Evolutionary conservation across 208 protist species (phyloP).

Genomic region (Leishmania amazonensis): DNA sequence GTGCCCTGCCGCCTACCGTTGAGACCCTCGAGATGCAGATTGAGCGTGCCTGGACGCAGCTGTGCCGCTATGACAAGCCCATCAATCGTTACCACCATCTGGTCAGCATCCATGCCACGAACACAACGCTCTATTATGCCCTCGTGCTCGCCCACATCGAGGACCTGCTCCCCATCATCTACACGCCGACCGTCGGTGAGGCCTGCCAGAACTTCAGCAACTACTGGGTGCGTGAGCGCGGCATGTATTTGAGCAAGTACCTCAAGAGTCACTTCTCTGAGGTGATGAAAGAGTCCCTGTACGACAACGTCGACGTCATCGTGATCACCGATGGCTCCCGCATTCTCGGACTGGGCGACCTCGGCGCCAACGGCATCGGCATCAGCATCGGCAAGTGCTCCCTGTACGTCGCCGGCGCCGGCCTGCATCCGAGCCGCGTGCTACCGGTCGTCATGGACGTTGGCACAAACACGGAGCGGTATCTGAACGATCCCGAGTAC

Average conservation of each 20-base stretch:
- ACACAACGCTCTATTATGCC: slow-evolving; percentile 85
- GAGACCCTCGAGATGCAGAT: slow-evolving; percentile 87
- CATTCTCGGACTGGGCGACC: slow-evolving; percentile 95
- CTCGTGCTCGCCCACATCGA: slow-evolving; percentile 73
- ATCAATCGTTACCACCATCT: slow-evolving; percentile 88
- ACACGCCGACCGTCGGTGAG: slow-evolving; percentile 93
- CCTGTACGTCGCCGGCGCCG: slow-evolving; percentile 92
- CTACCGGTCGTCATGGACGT: slow-evolving; percentile 92
- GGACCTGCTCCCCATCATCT: slow-evolving; percentile 83
- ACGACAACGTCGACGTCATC: slow-evolving; percentile 88
- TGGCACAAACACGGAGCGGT: slow-evolving; percentile 90
- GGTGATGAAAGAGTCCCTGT: slow-evolving; percentile 81
- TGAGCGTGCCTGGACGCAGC: slow-evolving; percentile 63
- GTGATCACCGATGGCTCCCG: slow-evolving; percentile 97
- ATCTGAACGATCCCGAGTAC: slow-evolving; percentile 84
- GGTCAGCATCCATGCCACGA: slow-evolving; percentile 60
- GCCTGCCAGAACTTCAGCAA: slow-evolving; percentile 92
- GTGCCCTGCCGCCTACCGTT: slow-evolving; percentile 63
- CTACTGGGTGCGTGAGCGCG: slow-evolving; percentile 77
- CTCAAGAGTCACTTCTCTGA: slow-evolving; percentile 84
- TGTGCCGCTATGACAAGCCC: slow-evolving; percentile 75
- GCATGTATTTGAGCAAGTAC: slow-evolving; percentile 88
- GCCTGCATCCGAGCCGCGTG: slow-evolving; percentile 80
- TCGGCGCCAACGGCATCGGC: slow-evolving; percentile 95
- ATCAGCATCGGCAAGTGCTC: slow-evolving; percentile 95